Evolutionary conservation across 306 rosid genomes (phyloP), one percentile per base, ranked within the genome.

Genomic region (Astragalus membranaceus): DNA sequence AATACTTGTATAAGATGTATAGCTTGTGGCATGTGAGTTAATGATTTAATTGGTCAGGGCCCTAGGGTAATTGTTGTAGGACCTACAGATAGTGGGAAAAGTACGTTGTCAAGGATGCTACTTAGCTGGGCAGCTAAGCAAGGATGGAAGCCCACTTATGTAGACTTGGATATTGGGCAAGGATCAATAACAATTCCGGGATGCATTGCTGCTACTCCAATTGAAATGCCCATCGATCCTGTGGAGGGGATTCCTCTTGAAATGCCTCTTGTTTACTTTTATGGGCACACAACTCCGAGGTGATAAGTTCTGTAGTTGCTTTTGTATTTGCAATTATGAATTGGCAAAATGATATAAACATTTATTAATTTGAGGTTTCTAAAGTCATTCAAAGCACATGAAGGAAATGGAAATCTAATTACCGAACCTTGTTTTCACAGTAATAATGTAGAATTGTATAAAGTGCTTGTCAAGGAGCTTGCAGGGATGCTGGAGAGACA

Each of bases 81-180:
- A 65, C 96, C 97, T 57, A 78, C 96, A 0, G 99, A 94, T 84
- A 87, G 89, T 10, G 99, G 97, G 43, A 94, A 91, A 75, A 91
- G 97, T 71, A 84, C 99, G 17, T 75, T 88, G 84, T 84, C 91
- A 2, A 87, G 88, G 89, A 94, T 91, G 96, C 95, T 94, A 80
- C 91, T 94, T 73, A 94, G 99, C 75, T 94, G 97, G 99, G 97
- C 99, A 26, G 97, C 96, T 69, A 94, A 89, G 51, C 95, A 87
- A 75, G 96, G 96, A 26, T 91, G 96, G 95, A 94, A 91, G 51
- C 99, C 99, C 69, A 87, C 97, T 29, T 94, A 80, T 64, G 95
- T 94, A 29, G 97, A 94, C 78, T 86, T 94, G 86, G 99, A 94
- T 82, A 87, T 94, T 66, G 97, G 99, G 32, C 99, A 94, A 76